Base-by-base conservation (phyloP, 78 protist genomes). In the Chrysochromulina parva region DNA sequence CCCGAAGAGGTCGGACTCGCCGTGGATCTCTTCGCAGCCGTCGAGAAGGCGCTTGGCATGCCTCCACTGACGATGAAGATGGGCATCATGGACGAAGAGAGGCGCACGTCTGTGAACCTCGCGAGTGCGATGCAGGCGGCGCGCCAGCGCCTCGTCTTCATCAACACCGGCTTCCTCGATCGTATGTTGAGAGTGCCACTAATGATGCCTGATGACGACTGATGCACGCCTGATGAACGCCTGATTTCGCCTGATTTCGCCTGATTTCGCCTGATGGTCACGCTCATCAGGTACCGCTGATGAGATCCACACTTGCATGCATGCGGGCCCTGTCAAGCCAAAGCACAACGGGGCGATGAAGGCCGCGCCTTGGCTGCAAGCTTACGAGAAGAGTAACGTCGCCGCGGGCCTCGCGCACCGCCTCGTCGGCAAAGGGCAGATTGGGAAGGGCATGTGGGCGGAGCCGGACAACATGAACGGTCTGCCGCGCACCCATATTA, bases 391-490 rank as follows among this genome's bases (percentile, higher is more conserved):
- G 74, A 9, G n/a, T 48, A 92, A 92, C 88, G 94, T 92, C 24
- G 91, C 82, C 76, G 13, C 22, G 52, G 94, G 88, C 6, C 85
- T 92, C 50, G 11, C 1, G 54, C 26, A n/a, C 16, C 57, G 50
- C 10, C 89, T 84, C 14, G 28, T 13, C 28, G 85, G 90, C 58
- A 53, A 53, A n/a, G 90, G 90, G 14, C 89, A 86, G 93, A 91
- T 84, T 54, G 90, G 93, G 50, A 91, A 86, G 66, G 55, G 94
- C 19, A 92, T 92, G 94, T 92, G 94, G 94, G 94, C 94, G 3
- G 90, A 60, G 53, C 94, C 94, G 28, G 94, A 92, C 86, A 60
- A 87, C 90, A 92, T 38, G 38, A 38, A 38, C 38, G 38, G 38
- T 38, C 38, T 38, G 38, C 38, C 38, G 38, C 38, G 38, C 38